These are phyloP conservation scores for Takashimella koratensis DNA, from an alignment of 1,284 basidiomycete species.

Conservation along the genomic window DNA sequence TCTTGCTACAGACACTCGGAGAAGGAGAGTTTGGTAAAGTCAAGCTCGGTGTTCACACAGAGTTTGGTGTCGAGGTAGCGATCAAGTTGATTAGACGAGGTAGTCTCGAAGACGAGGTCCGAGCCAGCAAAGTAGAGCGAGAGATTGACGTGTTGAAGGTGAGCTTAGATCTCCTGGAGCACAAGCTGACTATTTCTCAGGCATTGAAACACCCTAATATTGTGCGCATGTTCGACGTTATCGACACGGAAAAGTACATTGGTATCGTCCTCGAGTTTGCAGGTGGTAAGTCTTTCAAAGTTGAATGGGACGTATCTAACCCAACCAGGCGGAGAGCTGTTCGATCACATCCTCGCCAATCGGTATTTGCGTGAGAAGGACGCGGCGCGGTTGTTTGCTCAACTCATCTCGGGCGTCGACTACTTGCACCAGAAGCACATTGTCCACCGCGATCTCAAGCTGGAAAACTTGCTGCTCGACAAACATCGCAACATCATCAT, in stretches of 20 bases:
- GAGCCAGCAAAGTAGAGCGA: conserved; percentile 92
- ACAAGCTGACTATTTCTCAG: conserved; percentile 51
- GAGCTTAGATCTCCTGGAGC: conserved; percentile 37
- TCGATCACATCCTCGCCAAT: conserved; percentile 98
- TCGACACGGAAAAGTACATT: conserved; percentile 99
- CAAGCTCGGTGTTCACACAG: conserved; percentile 89
- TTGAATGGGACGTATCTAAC: too few relatives aligned
- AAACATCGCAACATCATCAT: conserved; percentile 98
- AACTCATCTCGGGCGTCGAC: conserved; percentile 97
- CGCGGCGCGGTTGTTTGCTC: conserved; percentile 93
- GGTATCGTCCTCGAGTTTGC: conserved; percentile 99
- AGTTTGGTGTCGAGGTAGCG: conserved; percentile 98
- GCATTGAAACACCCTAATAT: conserved; percentile 96
- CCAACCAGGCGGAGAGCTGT: conserved; percentile 82
- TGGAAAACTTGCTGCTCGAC: conserved; percentile 96
- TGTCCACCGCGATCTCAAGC: conserved; percentile 97
- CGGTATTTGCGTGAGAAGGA: conserved; percentile 94
- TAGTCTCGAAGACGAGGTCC: conserved; percentile 69
- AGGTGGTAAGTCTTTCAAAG: conserved; percentile 54
- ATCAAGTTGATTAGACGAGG: conserved; percentile 96
- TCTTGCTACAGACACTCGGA: conserved; percentile 90
- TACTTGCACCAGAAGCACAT: conserved; percentile 99
- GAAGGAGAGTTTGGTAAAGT: conserved; percentile 99
- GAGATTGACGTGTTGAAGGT: conserved; percentile 97
- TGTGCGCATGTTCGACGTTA: conserved; percentile 95